Evolutionary conservation across 148 eudicot species (phyloP).

Genomic region (Vaccinium myrtillus): DNA sequence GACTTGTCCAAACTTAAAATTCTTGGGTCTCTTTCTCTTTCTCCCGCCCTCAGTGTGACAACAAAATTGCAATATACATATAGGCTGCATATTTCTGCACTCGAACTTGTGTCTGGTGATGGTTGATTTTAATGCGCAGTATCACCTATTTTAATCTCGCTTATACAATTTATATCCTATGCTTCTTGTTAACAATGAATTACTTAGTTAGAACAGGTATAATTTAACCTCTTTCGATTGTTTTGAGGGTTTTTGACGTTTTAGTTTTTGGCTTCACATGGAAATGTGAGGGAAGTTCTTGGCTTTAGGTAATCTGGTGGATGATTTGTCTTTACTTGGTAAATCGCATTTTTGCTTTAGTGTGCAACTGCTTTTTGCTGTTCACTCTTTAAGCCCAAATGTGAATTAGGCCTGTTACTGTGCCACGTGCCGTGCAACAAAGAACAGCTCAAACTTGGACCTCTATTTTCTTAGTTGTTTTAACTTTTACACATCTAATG

Average conservation of each 20-base stretch:
- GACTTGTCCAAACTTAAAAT: slow-evolving; percentile 1
- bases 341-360: not conserved
- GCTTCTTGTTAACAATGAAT: not conserved
- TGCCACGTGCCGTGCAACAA: not conserved
- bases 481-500: not conserved
- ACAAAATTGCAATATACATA: not conserved
- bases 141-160: not conserved
- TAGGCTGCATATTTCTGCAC: not conserved
- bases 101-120: not conserved
- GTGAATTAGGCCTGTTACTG: not conserved
- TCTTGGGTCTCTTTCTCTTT: not conserved
- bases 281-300: not conserved
- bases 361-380: not conserved
- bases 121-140: not conserved
- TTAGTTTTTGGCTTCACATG: not conserved
- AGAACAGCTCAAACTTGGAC: not conserved
- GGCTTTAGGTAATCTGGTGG: not conserved
- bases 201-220: not conserved
- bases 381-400: not conserved
- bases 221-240: not conserved
- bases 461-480: not conserved
- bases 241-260: not conserved
- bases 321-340: not conserved
- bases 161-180: not conserved
- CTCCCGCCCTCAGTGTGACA: not conserved